Base-by-base conservation (phyloP, 2,329 filamentous ascomycete genomes). In the Botryotinia globosa region DNA sequence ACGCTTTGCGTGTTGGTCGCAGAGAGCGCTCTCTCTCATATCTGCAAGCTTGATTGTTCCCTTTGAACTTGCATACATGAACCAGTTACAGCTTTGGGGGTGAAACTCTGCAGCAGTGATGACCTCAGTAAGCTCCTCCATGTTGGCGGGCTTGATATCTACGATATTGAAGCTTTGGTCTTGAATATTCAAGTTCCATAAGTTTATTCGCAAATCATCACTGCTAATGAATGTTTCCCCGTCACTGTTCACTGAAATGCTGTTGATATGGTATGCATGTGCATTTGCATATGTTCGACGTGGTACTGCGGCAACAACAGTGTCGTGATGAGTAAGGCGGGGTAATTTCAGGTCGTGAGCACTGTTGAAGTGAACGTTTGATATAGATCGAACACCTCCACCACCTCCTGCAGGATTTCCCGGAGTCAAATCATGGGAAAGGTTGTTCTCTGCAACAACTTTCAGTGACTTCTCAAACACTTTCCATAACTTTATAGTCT, bases 131-230 rank as follows among this genome's bases (percentile, higher is more conserved):
- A 99, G 87, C 85, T 99, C 96, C 84, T 99, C 96, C 96, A 99
- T 99, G 83, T 99, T 99, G 58, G 96, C 96, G 14, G 96, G 96
- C 84, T 99, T 99, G 87, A 99, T 99, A 82, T 99, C 96, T 75
- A 99, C 96, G 81, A 99, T 99, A 84, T 99, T 99, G 88, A 99
- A 99, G 85, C 96, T 98, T 84, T 98, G 95, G 79, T 98, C 95
- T 82, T 99, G 96, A 76, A 99, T 99, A 83, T 98, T 98, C 78
- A 98, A 87, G 82, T 99, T 98, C 96, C 96, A 99, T 72, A 99
- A 86, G 83, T 99, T 99, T 86, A 99, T 97, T 75, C 96, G 91
- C 76, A 99, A 85, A 82, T 99, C 96, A 81, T 99, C 96, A 81
- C 94, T 98, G 85, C 94, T 98, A 84, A 99, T 98, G 83, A 98